Percentiles rank a stretch among this genome's conserved stretches.
Evolutionary conservation across 2,329 filamentous ascomycete genomes (phyloP).

Genomic region (Calonectria hawksworthii): DNA sequence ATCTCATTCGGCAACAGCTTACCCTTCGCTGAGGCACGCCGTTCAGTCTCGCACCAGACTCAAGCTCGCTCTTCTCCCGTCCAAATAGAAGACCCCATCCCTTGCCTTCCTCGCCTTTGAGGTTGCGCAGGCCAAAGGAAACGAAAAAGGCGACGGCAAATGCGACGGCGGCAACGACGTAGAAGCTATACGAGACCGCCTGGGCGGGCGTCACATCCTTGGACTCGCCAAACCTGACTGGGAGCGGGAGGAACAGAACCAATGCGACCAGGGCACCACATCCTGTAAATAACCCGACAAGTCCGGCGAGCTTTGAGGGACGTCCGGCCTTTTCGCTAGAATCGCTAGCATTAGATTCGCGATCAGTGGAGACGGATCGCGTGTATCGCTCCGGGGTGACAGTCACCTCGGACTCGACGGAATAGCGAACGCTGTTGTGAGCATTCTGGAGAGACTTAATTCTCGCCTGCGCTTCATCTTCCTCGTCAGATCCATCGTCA

Average conservation of each 20-base stretch:
- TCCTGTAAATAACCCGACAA: constrained; percentile 93
- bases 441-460: constrained; percentile 56
- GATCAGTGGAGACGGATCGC: constrained; percentile 51
- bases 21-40: constrained; percentile 44
- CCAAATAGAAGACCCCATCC: constrained; percentile 73
- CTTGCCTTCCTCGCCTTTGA: constrained; percentile 83
- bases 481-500: constrained; percentile 58
- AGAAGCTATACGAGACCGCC: constrained; percentile 88
- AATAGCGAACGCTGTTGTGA: constrained; percentile 73
- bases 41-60: constrained; percentile 31
- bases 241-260: constrained; percentile 86
- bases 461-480: constrained; percentile 42
- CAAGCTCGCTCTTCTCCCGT: constrained; percentile 46
- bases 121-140: constrained; percentile 79
- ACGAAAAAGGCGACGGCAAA: constrained; percentile 81
- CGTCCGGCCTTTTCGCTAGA: constrained; percentile 54
- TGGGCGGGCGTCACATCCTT: constrained; percentile 79
- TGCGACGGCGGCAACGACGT: constrained; percentile 83
- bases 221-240: constrained; percentile 80
- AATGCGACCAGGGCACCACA: constrained; percentile 91
- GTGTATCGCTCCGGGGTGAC: constrained; percentile 77
- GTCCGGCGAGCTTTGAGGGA: constrained; percentile 79
- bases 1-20: constrained; percentile 19
- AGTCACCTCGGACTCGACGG: constrained; percentile 80
- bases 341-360: constrained; percentile 35